Evolutionary conservation across 75 land plant species (phyloP).

Genomic region (Sequoia sempervirens): DNA sequence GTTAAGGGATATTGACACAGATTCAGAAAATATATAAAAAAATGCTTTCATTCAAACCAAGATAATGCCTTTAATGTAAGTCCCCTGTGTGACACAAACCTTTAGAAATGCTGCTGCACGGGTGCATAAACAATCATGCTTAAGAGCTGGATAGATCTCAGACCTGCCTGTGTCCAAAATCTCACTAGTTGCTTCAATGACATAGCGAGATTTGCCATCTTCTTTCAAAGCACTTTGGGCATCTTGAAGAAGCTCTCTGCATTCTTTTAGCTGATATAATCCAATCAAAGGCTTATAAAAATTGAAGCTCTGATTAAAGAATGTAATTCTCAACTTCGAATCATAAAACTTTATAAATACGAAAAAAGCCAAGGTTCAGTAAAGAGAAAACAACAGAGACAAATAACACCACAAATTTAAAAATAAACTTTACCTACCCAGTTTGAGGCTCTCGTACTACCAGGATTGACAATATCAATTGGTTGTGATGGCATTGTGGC

Average conservation of each 20-base stretch:
- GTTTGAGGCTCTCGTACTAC: slow-evolving; percentile 8
- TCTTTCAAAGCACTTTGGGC: slow-evolving; percentile 61
- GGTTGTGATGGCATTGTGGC: not conserved
- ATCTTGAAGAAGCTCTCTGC: slow-evolving; percentile 59
- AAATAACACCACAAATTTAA: not conserved
- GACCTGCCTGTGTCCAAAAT: slow-evolving; percentile 63
- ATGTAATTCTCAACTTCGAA: not conserved
- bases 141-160: slow-evolving; percentile 38
- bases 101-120: slow-evolving; percentile 88
- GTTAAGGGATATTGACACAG: slow-evolving; percentile 12
- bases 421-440: slow-evolving; percentile 20
- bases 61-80: not conserved
- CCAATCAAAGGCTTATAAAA: slow-evolving; percentile 1
- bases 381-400: not conserved
- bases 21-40: not conserved
- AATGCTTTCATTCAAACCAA: not conserved
- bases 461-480: not conserved
- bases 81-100: slow-evolving; percentile 32
- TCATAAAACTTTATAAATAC: not conserved
- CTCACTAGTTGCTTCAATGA: slow-evolving; percentile 88
- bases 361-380: not conserved
- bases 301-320: not conserved
- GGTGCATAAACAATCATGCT: slow-evolving; percentile 74
- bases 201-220: slow-evolving; percentile 41
- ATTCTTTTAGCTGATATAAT: slow-evolving; percentile 51